Conservation (phyloP, 75 land plant genomes). For the Pinus albicaulis region DNA sequence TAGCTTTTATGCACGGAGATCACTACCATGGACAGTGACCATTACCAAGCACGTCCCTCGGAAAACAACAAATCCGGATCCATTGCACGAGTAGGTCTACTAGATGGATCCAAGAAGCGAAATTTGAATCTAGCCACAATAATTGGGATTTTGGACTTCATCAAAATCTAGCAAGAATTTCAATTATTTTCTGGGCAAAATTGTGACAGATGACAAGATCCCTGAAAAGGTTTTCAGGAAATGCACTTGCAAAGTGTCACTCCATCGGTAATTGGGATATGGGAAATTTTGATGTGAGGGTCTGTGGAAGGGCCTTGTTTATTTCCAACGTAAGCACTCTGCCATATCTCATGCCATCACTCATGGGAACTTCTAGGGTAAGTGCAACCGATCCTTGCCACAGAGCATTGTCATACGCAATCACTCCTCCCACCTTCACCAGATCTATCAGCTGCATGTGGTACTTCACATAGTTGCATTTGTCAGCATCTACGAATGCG, state of each 20-base stretch:
- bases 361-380: slow-evolving; percentile 29
- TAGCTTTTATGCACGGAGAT: too few species aligned
- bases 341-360: slow-evolving; percentile 30
- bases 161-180: too few species aligned
- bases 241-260: slow-evolving; percentile 71
- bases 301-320: slow-evolving; percentile 61
- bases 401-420: slow-evolving; percentile 87
- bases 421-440: slow-evolving; percentile 79
- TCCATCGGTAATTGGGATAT: slow-evolving; percentile 76
- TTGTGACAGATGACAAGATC: too few species aligned
- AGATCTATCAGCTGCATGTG: slow-evolving; percentile 61
- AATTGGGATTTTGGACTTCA: too few species aligned
- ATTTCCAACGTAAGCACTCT: slow-evolving; percentile 43
- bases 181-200: too few species aligned
- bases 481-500: slow-evolving; percentile 86
- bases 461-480: slow-evolving; percentile 70
- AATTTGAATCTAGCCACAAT: too few species aligned
- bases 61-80: too few species aligned
- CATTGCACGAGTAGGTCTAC: too few species aligned
- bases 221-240: too few species aligned
- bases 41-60: too few species aligned
- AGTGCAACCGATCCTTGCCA: slow-evolving; percentile 77
- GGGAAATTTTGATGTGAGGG: slow-evolving; percentile 62
- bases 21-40: too few species aligned
- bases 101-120: too few species aligned